These are phyloP conservation scores for Entomortierella lignicola DNA, from an alignment of 192 early-diverging fungal species.

Conservation along the genomic window DNA sequence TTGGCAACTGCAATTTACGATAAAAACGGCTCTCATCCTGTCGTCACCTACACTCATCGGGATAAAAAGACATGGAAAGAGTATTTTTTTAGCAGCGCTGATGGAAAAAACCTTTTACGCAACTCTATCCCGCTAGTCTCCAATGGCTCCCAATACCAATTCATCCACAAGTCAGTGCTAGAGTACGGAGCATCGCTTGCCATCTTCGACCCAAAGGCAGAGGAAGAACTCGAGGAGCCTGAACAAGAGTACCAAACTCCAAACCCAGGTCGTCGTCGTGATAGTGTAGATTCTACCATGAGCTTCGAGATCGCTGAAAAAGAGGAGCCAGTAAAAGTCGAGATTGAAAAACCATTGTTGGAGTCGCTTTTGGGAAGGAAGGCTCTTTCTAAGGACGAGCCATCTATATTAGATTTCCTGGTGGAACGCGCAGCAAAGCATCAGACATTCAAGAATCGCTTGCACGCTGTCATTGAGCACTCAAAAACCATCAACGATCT, in stretches of 20 bases:
- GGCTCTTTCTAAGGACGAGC: slow-evolving; percentile 4
- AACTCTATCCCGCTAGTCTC: not conserved
- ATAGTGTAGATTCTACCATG: not conserved
- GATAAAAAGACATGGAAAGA: slow-evolving; percentile 12
- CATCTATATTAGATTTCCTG: slow-evolving; percentile 14
- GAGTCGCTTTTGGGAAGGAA: slow-evolving; percentile 1
- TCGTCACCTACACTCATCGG: not conserved
- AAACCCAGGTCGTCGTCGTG: not conserved
- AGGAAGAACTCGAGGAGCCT: not conserved
- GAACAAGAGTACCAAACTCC: too few species aligned
- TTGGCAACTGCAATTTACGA: slow-evolving; percentile 3
- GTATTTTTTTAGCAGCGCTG: not conserved
- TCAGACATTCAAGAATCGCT: slow-evolving; percentile 2
- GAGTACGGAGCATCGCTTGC: slow-evolving; percentile 7
- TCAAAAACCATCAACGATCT: too few species aligned
- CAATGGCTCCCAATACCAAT: not conserved
- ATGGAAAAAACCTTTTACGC: not conserved
- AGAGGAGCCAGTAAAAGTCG: not conserved
- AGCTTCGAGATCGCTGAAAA: slow-evolving; percentile 4
- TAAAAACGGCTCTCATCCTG: slow-evolving; percentile 1
- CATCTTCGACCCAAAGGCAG: not conserved
- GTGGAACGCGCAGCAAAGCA: not conserved
- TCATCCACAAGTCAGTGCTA: not conserved
- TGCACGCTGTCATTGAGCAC: not conserved
- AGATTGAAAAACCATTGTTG: not conserved